Conservation (phyloP, 495 filamentous ascomycete species). For the Neurospora sp. region DNA sequence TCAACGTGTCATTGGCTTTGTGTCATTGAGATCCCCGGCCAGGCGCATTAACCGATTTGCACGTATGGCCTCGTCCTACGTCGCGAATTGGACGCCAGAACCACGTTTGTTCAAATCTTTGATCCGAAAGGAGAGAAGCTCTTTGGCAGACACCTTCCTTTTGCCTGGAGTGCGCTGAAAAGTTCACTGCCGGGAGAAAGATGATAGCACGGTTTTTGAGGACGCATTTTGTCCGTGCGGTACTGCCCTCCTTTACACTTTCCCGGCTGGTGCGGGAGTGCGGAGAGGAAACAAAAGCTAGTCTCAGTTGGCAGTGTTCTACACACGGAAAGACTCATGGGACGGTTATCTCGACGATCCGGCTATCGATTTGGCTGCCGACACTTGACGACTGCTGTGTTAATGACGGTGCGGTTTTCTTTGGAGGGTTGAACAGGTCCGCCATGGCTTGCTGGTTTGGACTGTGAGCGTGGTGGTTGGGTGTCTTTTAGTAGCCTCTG, state of each 20-base stretch:
- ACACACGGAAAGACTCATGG: slow-evolving; percentile 51
- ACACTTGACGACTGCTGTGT: slow-evolving; percentile 25
- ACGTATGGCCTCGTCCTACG: slow-evolving; percentile 35
- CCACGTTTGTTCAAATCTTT: slow-evolving; percentile 12
- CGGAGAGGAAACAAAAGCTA: slow-evolving; percentile 83
- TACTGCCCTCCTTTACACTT: slow-evolving; percentile 44
- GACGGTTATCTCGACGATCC: slow-evolving; percentile 17
- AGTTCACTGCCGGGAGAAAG: slow-evolving; percentile 30
- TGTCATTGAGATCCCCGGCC: slow-evolving; percentile 40
- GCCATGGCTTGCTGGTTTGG: slow-evolving; percentile 1
- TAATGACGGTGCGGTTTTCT: slow-evolving; percentile 25
- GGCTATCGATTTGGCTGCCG: slow-evolving; percentile 26
- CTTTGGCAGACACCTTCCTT: slow-evolving; percentile 25
- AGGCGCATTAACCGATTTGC: slow-evolving; percentile 65
- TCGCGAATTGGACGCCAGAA: slow-evolving; percentile 55
- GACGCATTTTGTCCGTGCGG: slow-evolving; percentile 72
- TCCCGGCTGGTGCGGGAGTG: slow-evolving; percentile 10
- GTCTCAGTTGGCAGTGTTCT: slow-evolving; percentile 69
- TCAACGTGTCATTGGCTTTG: slow-evolving; percentile 25
- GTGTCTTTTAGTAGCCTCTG: slow-evolving; percentile 3
- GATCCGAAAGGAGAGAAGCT: slow-evolving; percentile 4
- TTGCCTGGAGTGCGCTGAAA: slow-evolving; percentile 16
- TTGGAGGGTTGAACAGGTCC: slow-evolving; percentile 1
- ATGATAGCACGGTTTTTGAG: slow-evolving; percentile 65
- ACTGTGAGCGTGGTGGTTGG: not conserved